phyloP scores from a whole-genome alignment of 192 early-diverging fungal genomes.

The Mortierella antarctica region DNA sequence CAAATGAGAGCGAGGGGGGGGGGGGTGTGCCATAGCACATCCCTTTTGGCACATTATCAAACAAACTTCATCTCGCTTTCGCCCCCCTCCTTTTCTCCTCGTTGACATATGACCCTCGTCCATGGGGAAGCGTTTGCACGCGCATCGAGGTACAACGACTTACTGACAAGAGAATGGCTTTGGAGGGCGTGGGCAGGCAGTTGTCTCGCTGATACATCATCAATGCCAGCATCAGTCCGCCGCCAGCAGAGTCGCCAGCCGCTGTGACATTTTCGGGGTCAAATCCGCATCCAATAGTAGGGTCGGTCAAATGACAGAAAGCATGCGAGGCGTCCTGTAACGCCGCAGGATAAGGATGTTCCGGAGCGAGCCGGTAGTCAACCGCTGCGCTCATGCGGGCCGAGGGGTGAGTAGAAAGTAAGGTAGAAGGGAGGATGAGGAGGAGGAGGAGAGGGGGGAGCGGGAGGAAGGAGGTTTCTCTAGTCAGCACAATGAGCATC shows the following conservation, averaged over 20 bases:
- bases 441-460: background rate
- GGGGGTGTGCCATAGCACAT: background rate
- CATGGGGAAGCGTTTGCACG: background rate
- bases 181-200: slow-evolving; percentile 57
- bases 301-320: slow-evolving; percentile 62
- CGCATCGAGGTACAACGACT: slow-evolving; percentile 2
- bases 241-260: slow-evolving; percentile 79
- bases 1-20: background rate
- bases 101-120: background rate
- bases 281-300: slow-evolving; percentile 57
- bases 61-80: too few relatives aligned
- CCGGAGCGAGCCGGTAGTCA: slow-evolving; percentile 56
- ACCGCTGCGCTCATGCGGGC: slow-evolving; percentile 25
- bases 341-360: slow-evolving; percentile 66
- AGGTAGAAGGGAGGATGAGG: background rate
- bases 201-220: slow-evolving; percentile 71
- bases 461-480: background rate
- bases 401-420: background rate
- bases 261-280: slow-evolving; percentile 68
- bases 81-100: too few relatives aligned
- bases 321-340: slow-evolving; percentile 71
- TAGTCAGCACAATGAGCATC: background rate
- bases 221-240: slow-evolving; percentile 71
- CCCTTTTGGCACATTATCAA: background rate
- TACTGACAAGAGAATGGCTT: slow-evolving; percentile 71